phyloP scores from a whole-genome alignment of 495 filamentous ascomycete species.

The Aspergillus nidulans region DNA sequence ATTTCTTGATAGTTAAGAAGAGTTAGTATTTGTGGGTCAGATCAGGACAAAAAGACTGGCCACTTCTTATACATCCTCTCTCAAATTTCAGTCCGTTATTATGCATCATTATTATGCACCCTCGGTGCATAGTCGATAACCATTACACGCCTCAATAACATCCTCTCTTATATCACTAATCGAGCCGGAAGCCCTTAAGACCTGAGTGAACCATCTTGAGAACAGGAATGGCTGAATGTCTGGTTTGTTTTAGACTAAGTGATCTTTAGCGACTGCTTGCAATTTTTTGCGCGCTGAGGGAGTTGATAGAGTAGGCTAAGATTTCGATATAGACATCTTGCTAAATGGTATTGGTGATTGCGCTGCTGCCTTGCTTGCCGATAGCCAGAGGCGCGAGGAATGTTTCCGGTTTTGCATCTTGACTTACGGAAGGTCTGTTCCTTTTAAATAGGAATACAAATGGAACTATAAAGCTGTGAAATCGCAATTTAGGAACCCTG shows the following conservation, averaged over 20 bases:
- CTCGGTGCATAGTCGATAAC: neutral
- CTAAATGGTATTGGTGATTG: slow-evolving; percentile 53
- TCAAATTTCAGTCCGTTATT: too few species aligned
- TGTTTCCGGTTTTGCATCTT: slow-evolving; percentile 10
- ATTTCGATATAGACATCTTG: slow-evolving; percentile 50
- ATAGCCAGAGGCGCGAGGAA: slow-evolving; percentile 67
- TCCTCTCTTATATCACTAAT: slow-evolving; percentile 53
- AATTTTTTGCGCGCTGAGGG: slow-evolving; percentile 50
- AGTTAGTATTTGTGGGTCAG: neutral
- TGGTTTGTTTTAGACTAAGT: too few species aligned
- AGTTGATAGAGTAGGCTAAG: slow-evolving; percentile 58
- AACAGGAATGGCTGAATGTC: slow-evolving; percentile 50
- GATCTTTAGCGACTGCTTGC: slow-evolving; percentile 39
- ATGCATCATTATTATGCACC: neutral
- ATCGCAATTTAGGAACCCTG: too few species aligned
- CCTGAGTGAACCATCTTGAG: slow-evolving; percentile 43
- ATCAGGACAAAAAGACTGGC: neutral
- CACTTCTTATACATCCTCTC: neutral
- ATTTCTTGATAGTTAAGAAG: neutral
- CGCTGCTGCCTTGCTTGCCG: slow-evolving; percentile 64
- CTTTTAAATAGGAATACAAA: too few species aligned
- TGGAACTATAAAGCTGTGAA: too few species aligned
- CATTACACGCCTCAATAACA: slow-evolving; percentile 17
- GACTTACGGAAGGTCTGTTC: neutral
- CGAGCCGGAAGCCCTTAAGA: slow-evolving; percentile 56